Conservation (phyloP, 1,139 yeast species). For the Nadsonia commutata region DNA sequence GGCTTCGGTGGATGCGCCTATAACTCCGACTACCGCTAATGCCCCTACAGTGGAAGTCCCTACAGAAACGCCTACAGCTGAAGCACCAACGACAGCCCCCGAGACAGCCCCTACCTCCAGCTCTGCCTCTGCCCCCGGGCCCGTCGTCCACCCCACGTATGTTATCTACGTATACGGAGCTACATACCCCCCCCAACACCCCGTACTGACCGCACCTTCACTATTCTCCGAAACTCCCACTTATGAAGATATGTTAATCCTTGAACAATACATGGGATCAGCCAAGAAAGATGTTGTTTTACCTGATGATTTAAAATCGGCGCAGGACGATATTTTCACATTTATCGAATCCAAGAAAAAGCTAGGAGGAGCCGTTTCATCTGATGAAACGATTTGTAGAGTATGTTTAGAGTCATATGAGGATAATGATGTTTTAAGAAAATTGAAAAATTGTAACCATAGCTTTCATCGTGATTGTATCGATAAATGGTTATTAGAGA, state of each 20-base stretch:
- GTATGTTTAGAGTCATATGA: slow-evolving; percentile 37
- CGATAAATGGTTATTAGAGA: slow-evolving; percentile 40
- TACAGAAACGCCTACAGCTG: slow-evolving; percentile 3
- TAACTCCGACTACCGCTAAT: background rate
- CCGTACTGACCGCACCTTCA: slow-evolving; percentile 32
- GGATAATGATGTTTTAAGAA: slow-evolving; percentile 31
- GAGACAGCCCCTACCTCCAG: slow-evolving; percentile 2
- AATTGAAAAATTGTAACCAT: slow-evolving; percentile 31
- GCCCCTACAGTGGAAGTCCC: slow-evolving; percentile 3
- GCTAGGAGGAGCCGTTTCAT: background rate
- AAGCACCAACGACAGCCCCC: background rate
- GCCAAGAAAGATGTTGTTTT: slow-evolving; percentile 23
- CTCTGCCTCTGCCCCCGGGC: background rate
- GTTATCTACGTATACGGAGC: slow-evolving; percentile 37
- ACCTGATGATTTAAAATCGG: slow-evolving; percentile 21
- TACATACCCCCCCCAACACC: slow-evolving; percentile 32
- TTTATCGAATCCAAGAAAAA: slow-evolving; percentile 3
- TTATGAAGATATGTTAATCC: slow-evolving; percentile 31
- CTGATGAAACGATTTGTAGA: slow-evolving; percentile 29
- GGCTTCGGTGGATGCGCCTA: background rate
- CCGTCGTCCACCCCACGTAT: background rate
- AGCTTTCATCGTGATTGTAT: slow-evolving; percentile 38
- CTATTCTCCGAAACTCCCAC: slow-evolving; percentile 34
- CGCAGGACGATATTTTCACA: slow-evolving; percentile 24
- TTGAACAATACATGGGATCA: slow-evolving; percentile 30